Evolutionary conservation across 1,284 basidiomycete genomes (phyloP), one percentile per base, ranked within the genome.

Genomic region (Athelia sp.): DNA sequence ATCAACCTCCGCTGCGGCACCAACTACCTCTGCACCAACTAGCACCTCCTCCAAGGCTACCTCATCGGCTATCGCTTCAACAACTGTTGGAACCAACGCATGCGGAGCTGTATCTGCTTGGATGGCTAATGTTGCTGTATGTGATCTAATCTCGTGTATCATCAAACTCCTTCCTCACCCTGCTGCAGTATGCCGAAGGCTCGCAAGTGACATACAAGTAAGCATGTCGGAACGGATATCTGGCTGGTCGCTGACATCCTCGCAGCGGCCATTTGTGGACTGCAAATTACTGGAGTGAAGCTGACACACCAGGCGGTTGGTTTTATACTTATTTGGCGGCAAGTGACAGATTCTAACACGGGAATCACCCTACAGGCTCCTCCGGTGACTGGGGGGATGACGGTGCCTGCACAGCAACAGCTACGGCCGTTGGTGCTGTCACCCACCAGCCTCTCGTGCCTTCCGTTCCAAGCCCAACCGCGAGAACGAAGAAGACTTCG

Each of bases 271-370:
- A 73, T 55, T 66, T 80, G 11, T 82, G 78, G 77, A 76, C 73
- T 3, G 77, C 80, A 14, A 78, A 75, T 46, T 79, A 76, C 75
- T 82, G 81, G 80, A 72, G 71, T 40, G 63, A 76, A 56, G 59
- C 55, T 53, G 72, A 77, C 49, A 52, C 56, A 6, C 78, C 79
- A 1, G 76, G 76, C 49, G 76, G 74, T 64, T 26, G 45, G 54
- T 54, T 54, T 55, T 46, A 21, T n/a, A n/a, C n/a, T n/a, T n/a
- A n/a, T n/a, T n/a, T n/a, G n/a, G n/a, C n/a, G n/a, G n/a, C n/a
- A n/a, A n/a, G n/a, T n/a, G n/a, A n/a, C 11, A 17, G 51, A 19
- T 38, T 22, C 3, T 26, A 15, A 24, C 14, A 36, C 2, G 17
- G 32, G n/a, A 38, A 29, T 49, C 35, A 44, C 19, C 35, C 15